Percentiles rank a stretch among this genome's conserved stretches.
These are phyloP conservation scores for Catunica adiposa DNA, from an alignment of 2,329 filamentous ascomycete species.

Conservation along the genomic window DNA sequence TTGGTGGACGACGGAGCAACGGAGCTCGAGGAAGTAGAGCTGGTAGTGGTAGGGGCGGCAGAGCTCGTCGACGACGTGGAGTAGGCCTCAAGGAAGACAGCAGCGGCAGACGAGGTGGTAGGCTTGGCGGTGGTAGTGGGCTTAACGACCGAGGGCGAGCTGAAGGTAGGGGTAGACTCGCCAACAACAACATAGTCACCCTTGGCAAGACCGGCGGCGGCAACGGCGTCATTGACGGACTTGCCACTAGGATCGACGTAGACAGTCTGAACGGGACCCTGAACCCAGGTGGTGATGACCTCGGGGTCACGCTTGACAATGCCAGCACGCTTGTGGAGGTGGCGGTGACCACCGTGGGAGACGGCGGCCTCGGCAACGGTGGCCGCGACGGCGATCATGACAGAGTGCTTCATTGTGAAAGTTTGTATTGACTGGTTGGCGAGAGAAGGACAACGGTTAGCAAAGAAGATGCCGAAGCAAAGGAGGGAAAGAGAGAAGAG, in stretches of 20 bases:
- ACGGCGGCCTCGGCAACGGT: conserved; percentile 11
- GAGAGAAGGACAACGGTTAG: conserved; percentile 1
- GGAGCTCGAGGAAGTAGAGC: conserved; percentile 26
- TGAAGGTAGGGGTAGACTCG: conserved; percentile 32
- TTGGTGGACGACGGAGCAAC: conserved; percentile 20
- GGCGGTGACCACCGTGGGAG: conserved; percentile 12
- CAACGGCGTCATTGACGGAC: conserved; percentile 43
- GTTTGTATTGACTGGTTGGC: background rate
- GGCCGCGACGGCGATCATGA: conserved; percentile 12
- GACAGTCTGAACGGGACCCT: conserved; percentile 46
- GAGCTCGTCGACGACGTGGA: background rate
- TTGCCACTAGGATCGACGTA: conserved; percentile 52
- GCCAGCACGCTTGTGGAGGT: conserved; percentile 12
- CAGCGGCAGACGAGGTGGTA: conserved; percentile 19
- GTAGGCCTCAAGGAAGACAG: conserved; percentile 19
- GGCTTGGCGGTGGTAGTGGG: conserved; percentile 23
- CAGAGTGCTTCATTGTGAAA: conserved; percentile 12
- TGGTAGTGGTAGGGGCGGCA: background rate
- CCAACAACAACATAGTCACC: conserved; percentile 53
- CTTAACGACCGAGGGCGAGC: conserved; percentile 23
- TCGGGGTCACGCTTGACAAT: conserved; percentile 28
- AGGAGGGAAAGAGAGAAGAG: background rate
- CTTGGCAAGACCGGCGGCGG: conserved; percentile 52
- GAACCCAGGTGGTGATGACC: conserved; percentile 36
- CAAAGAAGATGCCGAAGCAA: background rate